Percentiles rank a stretch among this genome's conserved stretches.
phyloP scores from a whole-genome alignment of 805 yeast genomes.

The Starmerella floricola region DNA sequence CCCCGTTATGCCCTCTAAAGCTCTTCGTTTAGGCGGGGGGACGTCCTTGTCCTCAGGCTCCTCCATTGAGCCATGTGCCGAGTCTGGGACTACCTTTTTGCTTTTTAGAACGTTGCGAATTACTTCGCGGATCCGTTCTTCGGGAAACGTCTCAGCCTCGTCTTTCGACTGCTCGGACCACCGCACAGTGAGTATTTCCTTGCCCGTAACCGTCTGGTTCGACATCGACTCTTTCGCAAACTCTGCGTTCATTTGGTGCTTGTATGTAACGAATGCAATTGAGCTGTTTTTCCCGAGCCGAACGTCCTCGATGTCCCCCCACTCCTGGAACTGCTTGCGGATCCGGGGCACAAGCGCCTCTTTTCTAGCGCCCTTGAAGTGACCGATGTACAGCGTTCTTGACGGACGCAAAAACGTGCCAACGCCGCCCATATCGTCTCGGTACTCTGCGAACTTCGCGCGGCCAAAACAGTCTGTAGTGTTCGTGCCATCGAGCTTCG shows the following conservation, averaged over 20 bases:
- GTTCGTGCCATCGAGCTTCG: conserved; percentile 33
- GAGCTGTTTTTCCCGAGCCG: conserved; percentile 48
- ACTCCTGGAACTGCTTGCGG: conserved; percentile 48
- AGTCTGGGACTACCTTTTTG: too few species aligned
- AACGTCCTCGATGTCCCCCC: conserved; percentile 63
- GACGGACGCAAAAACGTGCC: conserved; percentile 67
- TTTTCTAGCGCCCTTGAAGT: conserved; percentile 31
- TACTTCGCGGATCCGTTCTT: conserved; percentile 4
- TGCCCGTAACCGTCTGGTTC: conserved; percentile 57
- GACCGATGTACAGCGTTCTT: conserved; percentile 63
- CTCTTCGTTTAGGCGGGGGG: background rate
- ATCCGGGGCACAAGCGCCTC: conserved; percentile 34
- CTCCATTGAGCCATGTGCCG: too few species aligned
- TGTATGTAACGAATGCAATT: conserved; percentile 69
- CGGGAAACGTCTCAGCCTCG: background rate
- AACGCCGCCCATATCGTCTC: conserved; percentile 91
- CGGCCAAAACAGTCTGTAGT: conserved; percentile 87
- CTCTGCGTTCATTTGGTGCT: conserved; percentile 64
- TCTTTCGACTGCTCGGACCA: conserved; percentile 48
- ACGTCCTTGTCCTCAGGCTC: background rate
- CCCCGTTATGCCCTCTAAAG: too few species aligned
- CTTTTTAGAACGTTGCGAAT: conserved; percentile 2
- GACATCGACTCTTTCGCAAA: conserved; percentile 94
- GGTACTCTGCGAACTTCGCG: conserved; percentile 64
- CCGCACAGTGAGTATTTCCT: conserved; percentile 55